Evolutionary conservation across 352 stramenopile species (phyloP).

Genomic region (Phytophthora ohioensis): DNA sequence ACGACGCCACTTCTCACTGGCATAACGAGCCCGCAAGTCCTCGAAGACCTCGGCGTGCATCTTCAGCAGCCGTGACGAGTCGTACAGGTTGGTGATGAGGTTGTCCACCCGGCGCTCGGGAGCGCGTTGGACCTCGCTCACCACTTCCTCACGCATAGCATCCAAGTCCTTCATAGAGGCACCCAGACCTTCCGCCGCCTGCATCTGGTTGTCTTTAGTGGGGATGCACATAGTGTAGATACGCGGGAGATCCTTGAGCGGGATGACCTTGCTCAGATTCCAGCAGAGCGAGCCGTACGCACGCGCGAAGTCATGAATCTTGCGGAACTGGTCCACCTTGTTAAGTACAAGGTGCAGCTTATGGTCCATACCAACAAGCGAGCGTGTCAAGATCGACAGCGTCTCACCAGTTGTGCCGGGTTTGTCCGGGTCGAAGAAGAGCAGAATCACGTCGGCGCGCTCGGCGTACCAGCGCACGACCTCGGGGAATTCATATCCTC

Average conservation of each 20-base stretch:
- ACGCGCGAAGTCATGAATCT: constrained; percentile 99
- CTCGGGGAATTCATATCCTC: constrained; percentile 98
- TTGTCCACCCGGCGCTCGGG: constrained; percentile 99
- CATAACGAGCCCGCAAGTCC: constrained; percentile 81
- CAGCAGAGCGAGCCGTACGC: constrained; percentile 99
- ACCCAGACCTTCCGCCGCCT: constrained; percentile 60
- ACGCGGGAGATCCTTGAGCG: constrained; percentile 98
- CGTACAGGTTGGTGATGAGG: constrained; percentile 98
- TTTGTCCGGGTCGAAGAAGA: constrained; percentile 99
- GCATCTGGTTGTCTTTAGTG: constrained; percentile 64
- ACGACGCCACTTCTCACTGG: constrained; percentile 83
- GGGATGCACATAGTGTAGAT: constrained; percentile 99
- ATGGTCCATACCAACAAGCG: constrained; percentile 98
- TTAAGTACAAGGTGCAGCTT: constrained; percentile 99
- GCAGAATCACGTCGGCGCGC: constrained; percentile 98
- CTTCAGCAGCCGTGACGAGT: constrained; percentile 91
- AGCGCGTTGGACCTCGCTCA: constrained; percentile 97
- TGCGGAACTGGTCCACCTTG: constrained; percentile 98
- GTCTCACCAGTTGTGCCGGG: constrained; percentile 99
- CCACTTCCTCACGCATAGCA: constrained; percentile 96
- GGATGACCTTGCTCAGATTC: constrained; percentile 99
- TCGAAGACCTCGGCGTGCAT: constrained; percentile 95
- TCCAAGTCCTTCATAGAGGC: constrained; percentile 95
- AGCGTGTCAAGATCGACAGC: constrained; percentile 97
- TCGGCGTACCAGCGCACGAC: constrained; percentile 99